Evolutionary conservation across 768 basidiomycete species (phyloP).

Genomic region (Rhodotorula babjevae): DNA sequence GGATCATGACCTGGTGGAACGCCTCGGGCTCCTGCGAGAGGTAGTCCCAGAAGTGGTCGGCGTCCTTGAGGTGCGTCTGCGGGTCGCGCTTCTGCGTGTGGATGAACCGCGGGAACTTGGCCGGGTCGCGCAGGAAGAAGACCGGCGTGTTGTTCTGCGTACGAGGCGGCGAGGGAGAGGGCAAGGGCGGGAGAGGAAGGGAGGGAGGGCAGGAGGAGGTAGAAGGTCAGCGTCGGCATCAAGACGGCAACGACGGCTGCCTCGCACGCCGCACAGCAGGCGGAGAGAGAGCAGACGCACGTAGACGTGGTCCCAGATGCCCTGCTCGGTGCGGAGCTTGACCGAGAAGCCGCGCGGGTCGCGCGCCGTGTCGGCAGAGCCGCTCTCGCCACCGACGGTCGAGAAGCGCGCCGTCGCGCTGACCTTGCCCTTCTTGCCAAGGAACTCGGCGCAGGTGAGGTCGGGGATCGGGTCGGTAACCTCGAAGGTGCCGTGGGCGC

Average conservation of each 20-base stretch:
- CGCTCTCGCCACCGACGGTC: constrained; percentile 53
- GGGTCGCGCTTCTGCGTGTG: constrained; percentile 61
- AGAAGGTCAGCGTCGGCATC: too few species aligned
- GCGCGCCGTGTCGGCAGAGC: constrained; percentile 50
- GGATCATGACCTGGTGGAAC: constrained; percentile 48
- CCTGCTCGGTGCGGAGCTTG: constrained; percentile 51
- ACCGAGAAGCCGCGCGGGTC: constrained; percentile 52
- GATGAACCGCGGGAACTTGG: constrained; percentile 53
- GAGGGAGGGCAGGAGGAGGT: neutral
- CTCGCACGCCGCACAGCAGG: too few species aligned
- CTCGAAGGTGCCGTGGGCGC: constrained; percentile 51
- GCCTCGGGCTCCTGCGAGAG: constrained; percentile 48
- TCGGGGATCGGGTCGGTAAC: constrained; percentile 49
- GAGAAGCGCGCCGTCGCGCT: constrained; percentile 46
- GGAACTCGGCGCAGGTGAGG: constrained; percentile 48
- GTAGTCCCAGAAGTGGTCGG: constrained; percentile 61
- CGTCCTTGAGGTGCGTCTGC: constrained; percentile 82
- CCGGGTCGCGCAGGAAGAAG: constrained; percentile 48
- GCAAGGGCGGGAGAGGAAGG: too few species aligned
- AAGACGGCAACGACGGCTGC: too few species aligned
- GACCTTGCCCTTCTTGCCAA: constrained; percentile 47
- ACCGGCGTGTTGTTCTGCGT: constrained; percentile 46
- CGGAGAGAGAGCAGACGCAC: constrained; percentile 12
- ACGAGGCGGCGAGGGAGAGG: neutral
- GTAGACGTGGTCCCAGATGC: constrained; percentile 51